A percentile compares a stretch with the other conserved stretches of the same genome.
Evolutionary conservation across 2,329 filamentous ascomycete species (phyloP).

Genomic region (Fusarium neocosmosporiellum): DNA sequence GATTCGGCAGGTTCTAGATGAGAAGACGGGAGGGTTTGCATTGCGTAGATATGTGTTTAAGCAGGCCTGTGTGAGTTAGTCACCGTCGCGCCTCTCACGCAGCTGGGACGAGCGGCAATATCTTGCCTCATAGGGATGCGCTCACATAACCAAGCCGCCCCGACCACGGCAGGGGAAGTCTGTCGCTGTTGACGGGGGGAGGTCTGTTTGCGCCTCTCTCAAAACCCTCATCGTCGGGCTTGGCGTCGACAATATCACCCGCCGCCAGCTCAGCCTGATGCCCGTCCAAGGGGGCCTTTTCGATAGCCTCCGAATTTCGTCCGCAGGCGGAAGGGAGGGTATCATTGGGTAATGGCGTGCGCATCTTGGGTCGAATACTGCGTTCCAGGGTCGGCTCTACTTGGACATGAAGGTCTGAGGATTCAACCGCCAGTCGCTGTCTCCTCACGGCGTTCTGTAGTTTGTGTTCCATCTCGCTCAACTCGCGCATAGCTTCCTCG

Average conservation of each 20-base stretch:
- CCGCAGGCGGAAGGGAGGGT: slow-evolving; percentile 12
- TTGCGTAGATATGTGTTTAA: slow-evolving; percentile 90
- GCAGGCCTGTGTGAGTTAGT: slow-evolving; percentile 70
- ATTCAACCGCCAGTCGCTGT: slow-evolving; percentile 60
- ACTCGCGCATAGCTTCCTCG: slow-evolving; percentile 55
- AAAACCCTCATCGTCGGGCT: slow-evolving; percentile 35
- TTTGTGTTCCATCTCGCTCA: slow-evolving; percentile 62
- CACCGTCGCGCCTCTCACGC: neutral
- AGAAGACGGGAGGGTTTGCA: slow-evolving; percentile 86
- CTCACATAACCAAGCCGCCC: slow-evolving; percentile 89
- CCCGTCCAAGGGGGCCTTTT: slow-evolving; percentile 36
- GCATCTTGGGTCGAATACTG: slow-evolving; percentile 15
- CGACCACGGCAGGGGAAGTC: slow-evolving; percentile 89
- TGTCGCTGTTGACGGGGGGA: slow-evolving; percentile 84
- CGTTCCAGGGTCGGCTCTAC: neutral
- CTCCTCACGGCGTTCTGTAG: slow-evolving; percentile 56
- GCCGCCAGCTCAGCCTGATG: slow-evolving; percentile 38
- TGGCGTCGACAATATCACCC: slow-evolving; percentile 34
- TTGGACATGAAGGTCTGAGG: slow-evolving; percentile 47
- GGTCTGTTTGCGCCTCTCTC: slow-evolving; percentile 63
- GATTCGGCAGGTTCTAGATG: slow-evolving; percentile 91
- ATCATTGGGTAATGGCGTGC: neutral
- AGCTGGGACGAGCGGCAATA: slow-evolving; percentile 18
- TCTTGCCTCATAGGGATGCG: slow-evolving; percentile 13
- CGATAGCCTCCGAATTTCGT: slow-evolving; percentile 13